Evolutionary conservation across 345 rosid species (phyloP).

Genomic region (Brassica napus): DNA sequence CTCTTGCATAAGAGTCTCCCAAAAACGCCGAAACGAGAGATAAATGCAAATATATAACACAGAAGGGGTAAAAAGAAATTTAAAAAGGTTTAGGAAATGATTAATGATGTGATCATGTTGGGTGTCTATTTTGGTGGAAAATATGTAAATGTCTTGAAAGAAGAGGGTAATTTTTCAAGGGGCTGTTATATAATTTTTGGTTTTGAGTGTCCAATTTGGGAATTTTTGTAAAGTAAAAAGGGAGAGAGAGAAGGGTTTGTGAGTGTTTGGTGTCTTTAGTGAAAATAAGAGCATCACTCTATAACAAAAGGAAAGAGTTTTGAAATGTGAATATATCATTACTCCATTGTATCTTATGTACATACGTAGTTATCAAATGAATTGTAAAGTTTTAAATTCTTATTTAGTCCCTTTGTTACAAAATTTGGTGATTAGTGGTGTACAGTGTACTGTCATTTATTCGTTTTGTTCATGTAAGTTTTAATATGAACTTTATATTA

Average conservation of each 20-base stretch:
- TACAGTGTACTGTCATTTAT: no score
- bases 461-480: no score
- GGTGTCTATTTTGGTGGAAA: slow-evolving; percentile 1
- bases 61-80: background rate
- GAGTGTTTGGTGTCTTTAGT: no score
- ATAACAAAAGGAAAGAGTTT: no score
- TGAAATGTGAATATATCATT: no score
- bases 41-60: slow-evolving; percentile 28
- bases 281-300: no score
- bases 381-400: no score
- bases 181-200: slow-evolving; percentile 4
- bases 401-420: no score
- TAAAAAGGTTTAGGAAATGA: slow-evolving; percentile 22
- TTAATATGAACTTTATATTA: no score
- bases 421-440: no score
- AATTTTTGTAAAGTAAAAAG: slow-evolving; percentile 20
- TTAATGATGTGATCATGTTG: background rate
- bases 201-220: slow-evolving; percentile 25
- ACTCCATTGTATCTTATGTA: no score
- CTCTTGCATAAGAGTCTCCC: slow-evolving; percentile 55
- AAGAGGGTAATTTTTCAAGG: background rate
- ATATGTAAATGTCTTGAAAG: slow-evolving; percentile 30
- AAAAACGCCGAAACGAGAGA: background rate
- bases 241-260: background rate
- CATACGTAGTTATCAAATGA: no score